These are phyloP conservation scores for Fusarium subtropicale DNA, from an alignment of 2,329 filamentous ascomycete genomes.

Conservation along the genomic window DNA sequence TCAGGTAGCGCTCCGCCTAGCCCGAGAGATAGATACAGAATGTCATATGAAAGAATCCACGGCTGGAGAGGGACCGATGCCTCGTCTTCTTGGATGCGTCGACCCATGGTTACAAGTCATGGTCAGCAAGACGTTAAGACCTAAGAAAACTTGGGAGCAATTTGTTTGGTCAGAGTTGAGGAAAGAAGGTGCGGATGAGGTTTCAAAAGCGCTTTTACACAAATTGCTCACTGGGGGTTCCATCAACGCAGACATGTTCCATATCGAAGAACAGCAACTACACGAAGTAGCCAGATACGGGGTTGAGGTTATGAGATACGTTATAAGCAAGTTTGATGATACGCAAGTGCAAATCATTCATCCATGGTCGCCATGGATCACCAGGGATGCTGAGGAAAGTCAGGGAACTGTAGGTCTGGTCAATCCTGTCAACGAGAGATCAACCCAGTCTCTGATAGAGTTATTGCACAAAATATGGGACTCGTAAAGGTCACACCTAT, in stretches of 20 bases:
- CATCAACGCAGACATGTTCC: rapidly evolving
- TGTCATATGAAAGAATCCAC: too few relatives aligned
- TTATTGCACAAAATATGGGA: not conserved
- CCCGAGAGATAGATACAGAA: not conserved
- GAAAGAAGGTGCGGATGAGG: too few relatives aligned
- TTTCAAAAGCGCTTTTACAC: not conserved
- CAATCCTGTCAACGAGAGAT: not conserved
- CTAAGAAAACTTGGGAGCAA: not conserved
- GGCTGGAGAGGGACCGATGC: not conserved
- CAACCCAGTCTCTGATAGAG: rapidly evolving
- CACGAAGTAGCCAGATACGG: not conserved
- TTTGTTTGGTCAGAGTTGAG: not conserved
- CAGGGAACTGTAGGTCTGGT: rapidly evolving
- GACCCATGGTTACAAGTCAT: not conserved
- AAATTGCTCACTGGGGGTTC: not conserved
- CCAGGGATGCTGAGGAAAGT: rapidly evolving
- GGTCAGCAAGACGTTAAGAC: not conserved
- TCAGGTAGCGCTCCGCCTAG: too few relatives aligned
- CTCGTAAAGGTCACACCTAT: not conserved
- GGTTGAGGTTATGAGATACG: not conserved
- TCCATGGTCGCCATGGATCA: not conserved
- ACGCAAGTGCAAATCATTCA: not conserved
- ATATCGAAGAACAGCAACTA: not conserved
- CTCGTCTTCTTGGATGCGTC: not conserved
- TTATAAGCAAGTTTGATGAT: not conserved